A percentile compares a stretch with the other conserved stretches of the same genome.
Conservation (phyloP, 164 flowering plant genomes). For the Magnolia sinica region DNA sequence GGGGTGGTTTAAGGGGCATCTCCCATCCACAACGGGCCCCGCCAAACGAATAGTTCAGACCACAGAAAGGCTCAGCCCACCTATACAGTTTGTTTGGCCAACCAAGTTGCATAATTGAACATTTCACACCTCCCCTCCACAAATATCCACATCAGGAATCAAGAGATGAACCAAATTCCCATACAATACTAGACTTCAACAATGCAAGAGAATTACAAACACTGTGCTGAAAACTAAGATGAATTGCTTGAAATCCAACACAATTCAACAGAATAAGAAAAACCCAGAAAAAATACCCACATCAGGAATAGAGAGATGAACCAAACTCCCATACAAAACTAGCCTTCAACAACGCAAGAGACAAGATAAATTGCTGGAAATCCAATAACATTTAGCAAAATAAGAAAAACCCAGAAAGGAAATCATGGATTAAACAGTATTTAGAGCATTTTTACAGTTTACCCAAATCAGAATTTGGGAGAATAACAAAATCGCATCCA, state of each 20-base stretch:
- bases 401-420: background rate
- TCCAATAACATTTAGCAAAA: background rate
- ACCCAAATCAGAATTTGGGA: background rate
- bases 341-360: background rate
- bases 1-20: background rate
- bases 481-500: background rate
- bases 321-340: background rate
- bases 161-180: background rate
- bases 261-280: background rate
- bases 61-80: too few species aligned
- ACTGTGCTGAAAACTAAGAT: background rate
- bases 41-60: background rate
- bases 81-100: background rate
- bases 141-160: background rate
- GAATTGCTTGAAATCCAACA: background rate
- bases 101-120: background rate
- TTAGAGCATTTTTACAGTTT: background rate
- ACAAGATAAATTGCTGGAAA: background rate
- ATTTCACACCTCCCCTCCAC: background rate
- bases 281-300: conserved; percentile 2
- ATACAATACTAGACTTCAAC: background rate
- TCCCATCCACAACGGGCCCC: background rate
- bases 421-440: background rate
- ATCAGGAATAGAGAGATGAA: background rate
- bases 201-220: background rate